Conservation (phyloP, 2,329 filamentous ascomycete species). For the Tolypocladium tropicale region DNA sequence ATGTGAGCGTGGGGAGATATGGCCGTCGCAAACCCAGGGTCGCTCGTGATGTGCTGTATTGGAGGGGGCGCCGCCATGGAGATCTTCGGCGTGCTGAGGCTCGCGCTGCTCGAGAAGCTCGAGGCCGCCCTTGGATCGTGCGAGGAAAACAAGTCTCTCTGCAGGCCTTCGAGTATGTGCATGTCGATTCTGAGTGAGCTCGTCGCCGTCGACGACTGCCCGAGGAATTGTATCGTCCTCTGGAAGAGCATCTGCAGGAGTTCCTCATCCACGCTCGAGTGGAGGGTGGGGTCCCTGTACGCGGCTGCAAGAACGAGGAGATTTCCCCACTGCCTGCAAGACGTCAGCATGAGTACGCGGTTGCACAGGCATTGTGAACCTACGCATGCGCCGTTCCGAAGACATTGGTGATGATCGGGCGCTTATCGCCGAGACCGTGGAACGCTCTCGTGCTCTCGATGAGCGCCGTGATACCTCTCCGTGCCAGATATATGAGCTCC, state of each 20-base stretch:
- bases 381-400: slow-evolving; percentile 95
- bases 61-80: slow-evolving; percentile 8
- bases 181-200: slow-evolving; percentile 67
- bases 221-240: slow-evolving; percentile 69
- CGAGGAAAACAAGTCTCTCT: slow-evolving; percentile 31
- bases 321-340: slow-evolving; percentile 83
- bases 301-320: slow-evolving; percentile 81
- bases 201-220: slow-evolving; percentile 58
- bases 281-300: slow-evolving; percentile 56
- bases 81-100: slow-evolving; percentile 12
- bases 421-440: slow-evolving; percentile 47
- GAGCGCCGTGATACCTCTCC: slow-evolving; percentile 59
- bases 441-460: slow-evolving; percentile 82
- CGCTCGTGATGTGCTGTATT: not conserved
- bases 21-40: not conserved
- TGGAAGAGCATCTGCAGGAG: slow-evolving; percentile 51
- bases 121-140: slow-evolving; percentile 19
- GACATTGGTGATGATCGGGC: slow-evolving; percentile 86
- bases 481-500: slow-evolving; percentile 43
- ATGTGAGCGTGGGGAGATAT: slow-evolving; percentile 1
- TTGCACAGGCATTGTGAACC: slow-evolving; percentile 28
- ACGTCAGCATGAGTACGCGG: slow-evolving; percentile 5
- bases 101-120: slow-evolving; percentile 33
- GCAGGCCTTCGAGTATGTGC: slow-evolving; percentile 55
- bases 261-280: slow-evolving; percentile 42